phyloP scores from a whole-genome alignment of 768 basidiomycete genomes.

The Russula brevipes region DNA sequence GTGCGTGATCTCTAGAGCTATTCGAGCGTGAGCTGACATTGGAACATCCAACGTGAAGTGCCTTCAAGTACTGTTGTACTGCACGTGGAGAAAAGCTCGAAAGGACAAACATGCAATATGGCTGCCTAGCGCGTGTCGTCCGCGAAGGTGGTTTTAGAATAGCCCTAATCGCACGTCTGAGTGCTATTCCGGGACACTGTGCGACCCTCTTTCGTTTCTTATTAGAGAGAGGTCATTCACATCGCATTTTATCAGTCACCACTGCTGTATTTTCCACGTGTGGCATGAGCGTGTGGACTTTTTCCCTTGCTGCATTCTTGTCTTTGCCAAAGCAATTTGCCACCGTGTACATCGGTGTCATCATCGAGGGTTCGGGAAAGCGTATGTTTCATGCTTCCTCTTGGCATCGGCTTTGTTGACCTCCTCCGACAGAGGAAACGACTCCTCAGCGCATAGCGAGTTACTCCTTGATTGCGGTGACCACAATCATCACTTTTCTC shows the following conservation, averaged over 20 bases:
- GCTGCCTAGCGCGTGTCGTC: slow-evolving; percentile 52
- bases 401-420: slow-evolving; percentile 15
- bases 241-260: slow-evolving; percentile 51
- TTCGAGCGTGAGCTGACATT: background rate
- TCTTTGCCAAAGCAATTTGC: slow-evolving; percentile 89
- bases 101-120: slow-evolving; percentile 42
- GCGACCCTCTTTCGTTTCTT: slow-evolving; percentile 29
- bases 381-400: background rate
- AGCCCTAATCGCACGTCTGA: slow-evolving; percentile 68
- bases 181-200: slow-evolving; percentile 87
- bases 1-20: slow-evolving; percentile 39
- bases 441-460: slow-evolving; percentile 58
- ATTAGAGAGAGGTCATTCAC: background rate
- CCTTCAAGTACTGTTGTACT: slow-evolving; percentile 77
- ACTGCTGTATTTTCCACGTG: slow-evolving; percentile 86
- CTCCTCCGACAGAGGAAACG: slow-evolving; percentile 30
- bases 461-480: slow-evolving; percentile 60
- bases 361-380: slow-evolving; percentile 41
- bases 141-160: slow-evolving; percentile 87
- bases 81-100: slow-evolving; percentile 67
- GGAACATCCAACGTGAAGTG: slow-evolving; percentile 38
- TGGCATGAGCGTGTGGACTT: slow-evolving; percentile 77
- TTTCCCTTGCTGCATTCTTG: slow-evolving; percentile 72
- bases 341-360: slow-evolving; percentile 85
- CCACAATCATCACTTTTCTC: slow-evolving; percentile 61